Conservation (phyloP, 139 green algal species). For the Marvania coccoides region DNA sequence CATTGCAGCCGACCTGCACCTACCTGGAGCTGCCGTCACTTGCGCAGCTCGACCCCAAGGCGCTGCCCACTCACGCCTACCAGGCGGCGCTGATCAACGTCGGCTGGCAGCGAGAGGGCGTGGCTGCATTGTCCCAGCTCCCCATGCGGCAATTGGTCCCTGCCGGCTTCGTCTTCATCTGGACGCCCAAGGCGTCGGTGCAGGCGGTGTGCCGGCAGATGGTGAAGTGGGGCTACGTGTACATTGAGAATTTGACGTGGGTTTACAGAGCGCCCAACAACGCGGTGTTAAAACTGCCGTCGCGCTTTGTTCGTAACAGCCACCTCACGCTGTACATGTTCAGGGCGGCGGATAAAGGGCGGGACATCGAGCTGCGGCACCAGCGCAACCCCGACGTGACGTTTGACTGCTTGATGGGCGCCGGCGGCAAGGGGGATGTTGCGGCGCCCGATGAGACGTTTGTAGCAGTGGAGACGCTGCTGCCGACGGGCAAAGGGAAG, state of each 20-base stretch:
- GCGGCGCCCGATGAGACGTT: constrained; percentile 52
- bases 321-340: constrained; percentile 92
- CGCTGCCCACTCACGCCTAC: neutral
- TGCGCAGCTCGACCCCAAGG: neutral
- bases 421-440: too few relatives aligned
- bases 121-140: constrained; percentile 32
- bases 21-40: neutral
- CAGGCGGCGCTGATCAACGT: constrained; percentile 58
- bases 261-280: constrained; percentile 68
- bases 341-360: constrained; percentile 40
- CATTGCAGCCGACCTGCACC: too few relatives aligned
- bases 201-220: constrained; percentile 40
- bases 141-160: constrained; percentile 63
- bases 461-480: constrained; percentile 69
- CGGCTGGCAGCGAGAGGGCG: constrained; percentile 28
- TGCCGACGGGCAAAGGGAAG: constrained; percentile 53
- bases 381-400: constrained; percentile 84
- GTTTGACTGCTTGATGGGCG: constrained; percentile 56
- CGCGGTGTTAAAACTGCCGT: constrained; percentile 36
- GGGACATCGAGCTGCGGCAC: constrained; percentile 85
- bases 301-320: constrained; percentile 31
- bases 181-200: constrained; percentile 62
- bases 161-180: constrained; percentile 83
- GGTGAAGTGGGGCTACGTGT: constrained; percentile 56
- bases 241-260: constrained; percentile 94